These are phyloP conservation scores for Rubroshorea leprosula DNA, from an alignment of 345 rosid species.

Conservation along the genomic window DNA sequence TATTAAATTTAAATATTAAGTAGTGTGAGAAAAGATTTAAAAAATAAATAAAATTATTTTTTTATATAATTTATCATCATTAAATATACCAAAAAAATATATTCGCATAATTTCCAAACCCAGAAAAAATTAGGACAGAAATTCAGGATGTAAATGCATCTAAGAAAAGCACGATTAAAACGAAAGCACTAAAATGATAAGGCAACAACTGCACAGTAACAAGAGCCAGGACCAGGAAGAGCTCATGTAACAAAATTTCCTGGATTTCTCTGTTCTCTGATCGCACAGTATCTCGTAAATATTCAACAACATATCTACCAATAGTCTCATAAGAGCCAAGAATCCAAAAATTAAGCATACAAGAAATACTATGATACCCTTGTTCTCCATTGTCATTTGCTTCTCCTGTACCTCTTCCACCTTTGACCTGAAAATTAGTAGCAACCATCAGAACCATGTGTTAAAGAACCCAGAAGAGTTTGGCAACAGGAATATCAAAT, in stretches of 20 bases:
- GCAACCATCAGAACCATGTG: slow-evolving; percentile 11
- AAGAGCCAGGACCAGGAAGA: slow-evolving; percentile 66
- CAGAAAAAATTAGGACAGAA: neutral
- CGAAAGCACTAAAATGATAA: slow-evolving; percentile 40
- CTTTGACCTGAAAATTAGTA: slow-evolving; percentile 37
- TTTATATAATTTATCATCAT: too few relatives aligned
- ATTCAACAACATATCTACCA: slow-evolving; percentile 36
- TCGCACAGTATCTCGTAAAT: slow-evolving; percentile 23
- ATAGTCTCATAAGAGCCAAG: slow-evolving; percentile 43
- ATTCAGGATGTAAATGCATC: neutral
- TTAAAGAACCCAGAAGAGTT: too few relatives aligned
- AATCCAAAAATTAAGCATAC: slow-evolving; percentile 52
- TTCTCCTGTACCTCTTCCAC: slow-evolving; percentile 47
- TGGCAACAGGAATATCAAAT: too few relatives aligned
- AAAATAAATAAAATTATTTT: too few relatives aligned
- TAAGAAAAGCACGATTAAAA: slow-evolving; percentile 22
- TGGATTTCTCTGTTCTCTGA: slow-evolving; percentile 25
- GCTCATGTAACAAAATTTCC: slow-evolving; percentile 55
- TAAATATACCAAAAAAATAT: too few relatives aligned
- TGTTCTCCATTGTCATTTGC: slow-evolving; percentile 65
- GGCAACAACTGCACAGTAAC: slow-evolving; percentile 39
- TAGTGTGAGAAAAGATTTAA: too few relatives aligned
- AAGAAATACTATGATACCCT: slow-evolving; percentile 63
- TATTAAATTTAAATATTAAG: too few relatives aligned
- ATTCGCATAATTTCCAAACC: too few relatives aligned